These are phyloP conservation scores for Sclerotiophoma versabilis DNA, from an alignment of 2,329 filamentous ascomycete genomes.

Conservation along the genomic window DNA sequence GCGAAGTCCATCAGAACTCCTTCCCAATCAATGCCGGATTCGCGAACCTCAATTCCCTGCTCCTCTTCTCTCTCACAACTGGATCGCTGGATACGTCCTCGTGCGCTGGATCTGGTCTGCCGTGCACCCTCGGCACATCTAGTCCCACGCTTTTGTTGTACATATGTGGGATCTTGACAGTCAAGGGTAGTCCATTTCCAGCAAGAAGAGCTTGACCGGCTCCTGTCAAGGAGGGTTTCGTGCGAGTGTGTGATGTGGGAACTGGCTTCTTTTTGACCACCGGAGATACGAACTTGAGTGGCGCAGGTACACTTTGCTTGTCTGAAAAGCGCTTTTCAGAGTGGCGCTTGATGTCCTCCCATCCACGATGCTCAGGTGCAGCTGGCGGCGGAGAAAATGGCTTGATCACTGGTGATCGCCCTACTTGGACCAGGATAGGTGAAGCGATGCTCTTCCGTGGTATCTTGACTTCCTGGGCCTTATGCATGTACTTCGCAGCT, in stretches of 20 bases:
- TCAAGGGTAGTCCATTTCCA: constrained; percentile 30
- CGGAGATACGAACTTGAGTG: constrained; percentile 14
- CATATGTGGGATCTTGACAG: constrained; percentile 28
- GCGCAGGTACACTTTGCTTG: constrained; percentile 12
- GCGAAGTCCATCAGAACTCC: constrained; percentile 14
- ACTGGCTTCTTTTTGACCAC: constrained; percentile 25
- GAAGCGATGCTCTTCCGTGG: constrained; percentile 11
- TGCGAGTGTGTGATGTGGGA: constrained; percentile 11
- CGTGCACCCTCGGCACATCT: constrained; percentile 25
- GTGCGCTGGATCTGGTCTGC: constrained; percentile 12
- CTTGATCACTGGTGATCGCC: constrained; percentile 10
- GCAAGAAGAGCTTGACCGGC: constrained; percentile 25
- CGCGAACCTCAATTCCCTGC: constrained; percentile 31
- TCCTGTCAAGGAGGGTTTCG: constrained; percentile 27
- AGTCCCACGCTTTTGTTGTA: constrained; percentile 24
- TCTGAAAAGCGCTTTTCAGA: constrained; percentile 15
- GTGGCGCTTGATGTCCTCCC: constrained; percentile 40
- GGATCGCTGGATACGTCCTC: constrained; percentile 18
- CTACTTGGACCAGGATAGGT: constrained; percentile 14
- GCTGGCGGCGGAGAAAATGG: constrained; percentile 15
- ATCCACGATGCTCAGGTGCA: constrained; percentile 30
- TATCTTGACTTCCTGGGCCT: constrained; percentile 17
- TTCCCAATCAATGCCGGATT: constrained; percentile 27
- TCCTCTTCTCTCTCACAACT: constrained; percentile 25
- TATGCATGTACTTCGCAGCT: constrained; percentile 12